Conservation (phyloP, 768 basidiomycete species). For the Tylopilus intermedius region DNA sequence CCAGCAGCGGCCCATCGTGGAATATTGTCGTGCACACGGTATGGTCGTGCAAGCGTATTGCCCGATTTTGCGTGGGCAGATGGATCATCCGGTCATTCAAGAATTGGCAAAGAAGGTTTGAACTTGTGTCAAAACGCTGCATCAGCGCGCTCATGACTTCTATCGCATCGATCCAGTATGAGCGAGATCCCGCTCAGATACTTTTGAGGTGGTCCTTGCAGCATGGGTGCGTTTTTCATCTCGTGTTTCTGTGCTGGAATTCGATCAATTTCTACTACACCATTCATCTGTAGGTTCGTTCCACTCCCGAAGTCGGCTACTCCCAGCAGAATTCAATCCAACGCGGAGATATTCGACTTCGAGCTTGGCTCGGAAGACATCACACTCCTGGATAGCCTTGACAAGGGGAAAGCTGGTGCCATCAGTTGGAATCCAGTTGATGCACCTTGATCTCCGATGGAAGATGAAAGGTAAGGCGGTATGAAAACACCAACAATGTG, state of each 20-base stretch:
- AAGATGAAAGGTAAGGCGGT: not conserved
- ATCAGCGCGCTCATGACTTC: constrained; percentile 2
- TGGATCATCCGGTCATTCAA: constrained; percentile 51
- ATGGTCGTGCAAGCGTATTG: constrained; percentile 74
- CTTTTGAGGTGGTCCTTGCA: constrained; percentile 90
- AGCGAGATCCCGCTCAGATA: constrained; percentile 68
- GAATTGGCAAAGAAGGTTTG: constrained; percentile 57
- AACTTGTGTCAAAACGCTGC: constrained; percentile 1
- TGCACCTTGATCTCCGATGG: constrained; percentile 23
- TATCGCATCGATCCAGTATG: constrained; percentile 36
- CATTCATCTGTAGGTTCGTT: constrained; percentile 48
- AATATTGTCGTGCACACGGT: constrained; percentile 57
- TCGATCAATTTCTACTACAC: not conserved
- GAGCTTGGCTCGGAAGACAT: constrained; percentile 64
- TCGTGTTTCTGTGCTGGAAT: not conserved
- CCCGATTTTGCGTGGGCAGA: constrained; percentile 59
- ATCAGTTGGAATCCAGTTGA: constrained; percentile 85
- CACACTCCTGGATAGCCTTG: constrained; percentile 57
- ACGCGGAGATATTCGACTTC: constrained; percentile 73
- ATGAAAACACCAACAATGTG: no score
- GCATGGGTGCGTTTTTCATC: constrained; percentile 49
- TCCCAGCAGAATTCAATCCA: constrained; percentile 64
- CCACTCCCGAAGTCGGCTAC: constrained; percentile 81
- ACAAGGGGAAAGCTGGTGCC: constrained; percentile 67
- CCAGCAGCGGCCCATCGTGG: constrained; percentile 74